Evolutionary conservation across 352 stramenopile species (phyloP).

Genomic region (Globisporangium radiosum): DNA sequence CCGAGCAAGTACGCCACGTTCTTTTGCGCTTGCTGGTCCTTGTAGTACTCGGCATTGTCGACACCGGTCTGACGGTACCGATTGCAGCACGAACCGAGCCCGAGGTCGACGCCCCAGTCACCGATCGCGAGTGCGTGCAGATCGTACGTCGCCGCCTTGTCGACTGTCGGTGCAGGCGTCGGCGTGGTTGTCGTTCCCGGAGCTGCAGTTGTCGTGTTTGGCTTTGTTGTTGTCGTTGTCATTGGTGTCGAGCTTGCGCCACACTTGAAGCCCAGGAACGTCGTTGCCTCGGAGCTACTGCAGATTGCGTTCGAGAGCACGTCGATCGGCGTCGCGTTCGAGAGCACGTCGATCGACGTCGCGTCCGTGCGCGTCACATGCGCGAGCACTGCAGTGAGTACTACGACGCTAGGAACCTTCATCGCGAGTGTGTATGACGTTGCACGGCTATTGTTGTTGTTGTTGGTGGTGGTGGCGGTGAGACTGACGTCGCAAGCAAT

Average conservation of each 20-base stretch:
- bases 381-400: neutral
- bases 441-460: neutral
- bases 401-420: neutral
- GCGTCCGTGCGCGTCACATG: constrained; percentile 1
- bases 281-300: constrained; percentile 23
- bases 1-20: constrained; percentile 56
- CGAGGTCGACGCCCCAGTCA: constrained; percentile 58
- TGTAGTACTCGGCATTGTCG: constrained; percentile 56
- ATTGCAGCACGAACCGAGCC: constrained; percentile 66
- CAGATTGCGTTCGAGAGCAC: constrained; percentile 40
- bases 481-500: neutral
- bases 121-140: constrained; percentile 65
- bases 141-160: constrained; percentile 32
- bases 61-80: constrained; percentile 55
- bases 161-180: constrained; percentile 19
- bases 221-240: neutral
- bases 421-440: neutral
- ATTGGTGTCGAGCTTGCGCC: neutral
- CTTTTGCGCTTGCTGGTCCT: constrained; percentile 61
- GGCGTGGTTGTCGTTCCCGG: constrained; percentile 8
- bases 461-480: neutral
- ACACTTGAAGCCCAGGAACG: constrained; percentile 45
- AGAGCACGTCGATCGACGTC: constrained; percentile 25
- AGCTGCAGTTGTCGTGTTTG: constrained; percentile 2
- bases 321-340: too few relatives aligned